Percentiles rank a stretch among this genome's conserved stretches.
Conservation (phyloP, 495 filamentous ascomycete genomes). For the Aspergillus ostianus region DNA sequence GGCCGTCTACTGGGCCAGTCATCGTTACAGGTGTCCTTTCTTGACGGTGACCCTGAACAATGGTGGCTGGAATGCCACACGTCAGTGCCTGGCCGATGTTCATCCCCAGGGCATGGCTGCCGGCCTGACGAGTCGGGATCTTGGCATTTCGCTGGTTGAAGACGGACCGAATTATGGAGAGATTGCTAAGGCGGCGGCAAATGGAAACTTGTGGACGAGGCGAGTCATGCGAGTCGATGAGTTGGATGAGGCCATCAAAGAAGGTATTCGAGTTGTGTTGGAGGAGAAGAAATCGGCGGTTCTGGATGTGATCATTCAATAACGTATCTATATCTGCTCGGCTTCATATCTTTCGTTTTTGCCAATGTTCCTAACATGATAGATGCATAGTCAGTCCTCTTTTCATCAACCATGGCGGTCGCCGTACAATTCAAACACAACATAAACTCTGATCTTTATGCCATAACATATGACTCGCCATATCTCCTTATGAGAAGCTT, state of each 20-base stretch:
- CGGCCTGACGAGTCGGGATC: conserved; percentile 14
- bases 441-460: no score
- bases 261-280: conserved; percentile 5
- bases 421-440: no score
- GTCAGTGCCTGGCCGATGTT: conserved; percentile 19
- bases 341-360: no score
- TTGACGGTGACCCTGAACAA: conserved; percentile 34
- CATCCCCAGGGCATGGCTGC: conserved; percentile 17
- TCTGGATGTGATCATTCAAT: conserved; percentile 4
- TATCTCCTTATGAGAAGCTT: no score
- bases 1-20: conserved; percentile 28
- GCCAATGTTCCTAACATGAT: no score
- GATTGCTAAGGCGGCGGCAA: conserved; percentile 21
- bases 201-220: conserved; percentile 23
- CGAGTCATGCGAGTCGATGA: conserved; percentile 3
- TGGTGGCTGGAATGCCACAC: conserved; percentile 23
- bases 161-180: conserved; percentile 24
- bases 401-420: no score
- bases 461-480: no score
- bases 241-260: conserved; percentile 7
- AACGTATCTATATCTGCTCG: not conserved
- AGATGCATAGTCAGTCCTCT: no score
- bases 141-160: conserved; percentile 22
- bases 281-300: not conserved
- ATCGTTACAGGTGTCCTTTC: conserved; percentile 26